Conservation (phyloP, 176 grass and related monocot genomes). For the Rhipidocladum racemiflorum region DNA sequence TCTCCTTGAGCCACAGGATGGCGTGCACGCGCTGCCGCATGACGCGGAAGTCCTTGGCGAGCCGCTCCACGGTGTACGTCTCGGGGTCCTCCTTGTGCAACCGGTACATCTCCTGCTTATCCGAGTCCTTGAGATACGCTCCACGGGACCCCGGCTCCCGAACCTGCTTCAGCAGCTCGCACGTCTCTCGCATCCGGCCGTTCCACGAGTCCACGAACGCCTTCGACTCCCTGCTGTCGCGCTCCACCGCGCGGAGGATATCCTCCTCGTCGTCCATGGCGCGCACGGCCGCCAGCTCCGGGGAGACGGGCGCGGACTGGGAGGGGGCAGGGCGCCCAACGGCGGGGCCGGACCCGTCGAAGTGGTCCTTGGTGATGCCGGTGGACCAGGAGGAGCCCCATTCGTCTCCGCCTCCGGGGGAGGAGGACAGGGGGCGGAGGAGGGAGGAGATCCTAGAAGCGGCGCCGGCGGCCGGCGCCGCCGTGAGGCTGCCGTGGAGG, state of each 20-base stretch:
- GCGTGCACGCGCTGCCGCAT: slow-evolving; percentile 98
- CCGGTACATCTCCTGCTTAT: slow-evolving; percentile 94
- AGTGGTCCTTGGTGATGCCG: slow-evolving; percentile 86
- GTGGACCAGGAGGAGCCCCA: slow-evolving; percentile 88
- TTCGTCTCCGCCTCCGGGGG: slow-evolving; percentile 36
- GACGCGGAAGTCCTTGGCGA: slow-evolving; percentile 90
- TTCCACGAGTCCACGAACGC: slow-evolving; percentile 66
- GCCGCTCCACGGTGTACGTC: slow-evolving; percentile 77
- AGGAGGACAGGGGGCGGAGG: slow-evolving; percentile 34
- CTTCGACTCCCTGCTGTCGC: slow-evolving; percentile 32
- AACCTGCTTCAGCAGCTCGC: slow-evolving; percentile 77
- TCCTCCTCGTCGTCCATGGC: slow-evolving; percentile 64
- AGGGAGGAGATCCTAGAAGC: slow-evolving; percentile 44
- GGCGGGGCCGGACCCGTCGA: slow-evolving; percentile 58
- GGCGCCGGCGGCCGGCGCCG: slow-evolving; percentile 27
- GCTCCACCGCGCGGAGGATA: slow-evolving; percentile 38
- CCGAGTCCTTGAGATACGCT: slow-evolving; percentile 83
- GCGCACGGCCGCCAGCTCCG: slow-evolving; percentile 36
- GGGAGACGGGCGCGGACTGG: slow-evolving; percentile 22
- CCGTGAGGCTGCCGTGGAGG: slow-evolving; percentile 54
- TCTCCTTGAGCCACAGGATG: slow-evolving; percentile 91
- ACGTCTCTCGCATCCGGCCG: slow-evolving; percentile 57
- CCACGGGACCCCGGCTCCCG: slow-evolving; percentile 68
- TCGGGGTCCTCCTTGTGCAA: slow-evolving; percentile 88
- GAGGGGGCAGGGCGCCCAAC: slow-evolving; percentile 21